Conservation (phyloP, 192 early-diverging fungal genomes). For the Rhizophagus sp. region DNA sequence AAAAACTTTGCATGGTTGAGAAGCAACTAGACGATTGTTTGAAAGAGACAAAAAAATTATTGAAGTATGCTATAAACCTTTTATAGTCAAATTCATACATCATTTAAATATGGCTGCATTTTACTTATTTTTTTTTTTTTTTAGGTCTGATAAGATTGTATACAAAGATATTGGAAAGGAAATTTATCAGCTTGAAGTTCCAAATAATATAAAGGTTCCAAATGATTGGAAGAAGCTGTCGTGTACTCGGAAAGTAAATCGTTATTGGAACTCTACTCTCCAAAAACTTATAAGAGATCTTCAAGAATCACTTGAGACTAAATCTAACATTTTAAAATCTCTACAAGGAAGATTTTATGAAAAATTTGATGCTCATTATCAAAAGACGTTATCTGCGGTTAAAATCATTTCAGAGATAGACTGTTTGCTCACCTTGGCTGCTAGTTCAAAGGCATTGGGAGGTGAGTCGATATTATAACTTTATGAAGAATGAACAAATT, state of each 20-base stretch:
- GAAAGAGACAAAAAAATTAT: conserved; percentile 58
- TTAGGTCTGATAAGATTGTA: conserved; percentile 59
- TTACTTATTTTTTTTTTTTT: background rate
- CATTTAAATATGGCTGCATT: background rate
- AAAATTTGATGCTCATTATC: conserved; percentile 83
- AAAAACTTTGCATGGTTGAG: conserved; percentile 61
- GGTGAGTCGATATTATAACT: conserved; percentile 41
- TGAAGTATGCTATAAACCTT: conserved; percentile 54
- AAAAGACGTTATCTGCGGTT: conserved; percentile 68
- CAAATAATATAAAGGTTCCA: conserved; percentile 74
- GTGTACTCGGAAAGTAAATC: conserved; percentile 73
- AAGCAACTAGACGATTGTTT: conserved; percentile 67
- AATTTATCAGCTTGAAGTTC: conserved; percentile 90
- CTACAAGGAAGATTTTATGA: conserved; percentile 75
- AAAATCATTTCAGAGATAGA: conserved; percentile 83
- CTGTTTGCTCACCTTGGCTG: conserved; percentile 76
- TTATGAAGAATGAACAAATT: background rate
- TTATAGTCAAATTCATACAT: background rate
- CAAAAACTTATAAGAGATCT: conserved; percentile 66
- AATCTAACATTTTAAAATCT: conserved; percentile 71
- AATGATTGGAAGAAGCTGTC: conserved; percentile 74
- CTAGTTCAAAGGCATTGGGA: conserved; percentile 65
- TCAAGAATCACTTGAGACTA: conserved; percentile 81
- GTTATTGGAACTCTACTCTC: conserved; percentile 81
- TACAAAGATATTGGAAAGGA: conserved; percentile 97